phyloP scores from a whole-genome alignment of 2,329 filamentous ascomycete species.

The Kalaharituber pfeilii region DNA sequence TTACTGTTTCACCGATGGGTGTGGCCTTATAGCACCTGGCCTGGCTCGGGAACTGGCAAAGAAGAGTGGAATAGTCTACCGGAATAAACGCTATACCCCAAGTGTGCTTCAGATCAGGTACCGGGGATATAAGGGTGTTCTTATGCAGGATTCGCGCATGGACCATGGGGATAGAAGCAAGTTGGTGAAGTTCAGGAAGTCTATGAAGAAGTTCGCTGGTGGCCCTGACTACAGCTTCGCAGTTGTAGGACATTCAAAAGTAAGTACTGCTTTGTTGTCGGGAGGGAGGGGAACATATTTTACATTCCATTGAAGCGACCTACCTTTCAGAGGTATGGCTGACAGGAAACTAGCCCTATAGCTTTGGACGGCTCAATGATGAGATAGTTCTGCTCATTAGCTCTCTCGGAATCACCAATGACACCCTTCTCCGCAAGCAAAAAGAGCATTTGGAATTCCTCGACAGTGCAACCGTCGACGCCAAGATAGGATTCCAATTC shows the following conservation, averaged over 20 bases:
- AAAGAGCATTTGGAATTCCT: conserved; percentile 27
- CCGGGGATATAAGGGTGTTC: conserved; percentile 31
- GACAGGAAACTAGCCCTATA: conserved; percentile 30
- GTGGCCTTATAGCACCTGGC: conserved; percentile 27
- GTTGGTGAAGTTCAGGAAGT: conserved; percentile 25
- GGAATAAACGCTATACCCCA: conserved; percentile 27
- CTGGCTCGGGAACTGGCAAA: conserved; percentile 26
- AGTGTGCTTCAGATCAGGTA: conserved; percentile 31
- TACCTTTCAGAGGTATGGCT: too few species aligned
- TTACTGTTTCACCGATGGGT: conserved; percentile 31
- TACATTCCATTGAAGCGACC: too few species aligned
- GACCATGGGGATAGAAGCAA: conserved; percentile 12
- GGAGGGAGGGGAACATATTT: too few species aligned
- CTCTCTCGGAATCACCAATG: conserved; percentile 25
- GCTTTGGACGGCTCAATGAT: conserved; percentile 30
- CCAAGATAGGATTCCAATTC: conserved; percentile 26
- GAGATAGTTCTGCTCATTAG: conserved; percentile 29
- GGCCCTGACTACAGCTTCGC: conserved; percentile 27
- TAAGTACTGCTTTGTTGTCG: conserved; percentile 8
- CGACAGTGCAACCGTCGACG: conserved; percentile 21
- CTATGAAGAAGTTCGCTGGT: conserved; percentile 31
- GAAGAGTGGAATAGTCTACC: conserved; percentile 25
- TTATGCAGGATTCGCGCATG: conserved; percentile 28
- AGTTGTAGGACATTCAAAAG: conserved; percentile 30
- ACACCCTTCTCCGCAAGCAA: conserved; percentile 27